Evolutionary conservation across 2,329 filamentous ascomycete genomes (phyloP), one percentile per base, ranked within the genome.

Genomic region (Zopfia rhizophila): DNA sequence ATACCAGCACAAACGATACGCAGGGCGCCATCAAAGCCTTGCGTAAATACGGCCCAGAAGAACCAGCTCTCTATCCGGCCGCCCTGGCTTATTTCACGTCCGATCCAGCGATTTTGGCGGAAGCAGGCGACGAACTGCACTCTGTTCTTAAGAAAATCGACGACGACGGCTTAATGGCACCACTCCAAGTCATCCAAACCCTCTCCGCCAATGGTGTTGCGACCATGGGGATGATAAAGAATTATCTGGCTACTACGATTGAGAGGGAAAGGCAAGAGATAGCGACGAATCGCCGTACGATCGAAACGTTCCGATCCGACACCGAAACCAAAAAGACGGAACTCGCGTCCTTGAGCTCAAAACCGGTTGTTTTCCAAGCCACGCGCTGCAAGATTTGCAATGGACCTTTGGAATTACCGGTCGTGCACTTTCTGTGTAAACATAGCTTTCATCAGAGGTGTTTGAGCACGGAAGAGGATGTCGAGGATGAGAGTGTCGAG

Each of bases 161-260:
- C 66, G 82, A 88, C 52, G 91, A 96, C 61, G 88, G 90, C 1
- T 82, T 99, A 25, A 94, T 99, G 90, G 93, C 94, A 0, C 94
- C 94, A 1, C 78, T 99, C 3, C 94, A 99, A 69, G 94, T 99
- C 22, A 94, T 99, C 12, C 93, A 99, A 72, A 94, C 92, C 0
- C 82, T 99, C 11, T 87, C 83, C 50, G 82, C 82, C 39, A 89
- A 88, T 57, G 83, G 86, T 5, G 90, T 97, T 3, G 93, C 95
- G 1, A 97, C 91, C 0, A 97, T 99, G 90, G 94, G 93, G 38
- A 91, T 97, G 82, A 88, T 99, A 52, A 97, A 97, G 73, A 85
- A 87, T 5, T 99, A 99, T 72, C 84, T 99, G 2, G 85, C 89
- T 53, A 85, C 89, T 37, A 96, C 92, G 7, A 96, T 99, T 53